These are phyloP conservation scores for Cadophora gregata DNA, from an alignment of 2,329 filamentous ascomycete species.

Conservation along the genomic window DNA sequence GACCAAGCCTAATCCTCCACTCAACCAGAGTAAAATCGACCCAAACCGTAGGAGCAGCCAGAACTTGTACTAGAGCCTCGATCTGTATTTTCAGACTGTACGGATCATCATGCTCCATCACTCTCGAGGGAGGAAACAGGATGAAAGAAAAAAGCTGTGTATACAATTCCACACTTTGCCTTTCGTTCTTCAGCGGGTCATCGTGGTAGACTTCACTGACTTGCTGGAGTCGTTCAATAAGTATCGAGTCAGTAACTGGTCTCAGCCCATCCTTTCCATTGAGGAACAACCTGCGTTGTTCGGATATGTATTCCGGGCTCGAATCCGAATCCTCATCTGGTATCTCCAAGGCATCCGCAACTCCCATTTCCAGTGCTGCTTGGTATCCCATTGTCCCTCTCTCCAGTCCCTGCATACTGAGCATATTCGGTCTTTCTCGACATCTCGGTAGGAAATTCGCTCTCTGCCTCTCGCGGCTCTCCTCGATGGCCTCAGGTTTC, in stretches of 20 bases:
- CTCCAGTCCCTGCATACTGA: constrained; percentile 74
- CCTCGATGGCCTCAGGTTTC: constrained; percentile 45
- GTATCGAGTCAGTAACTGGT: constrained; percentile 60
- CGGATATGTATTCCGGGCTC: constrained; percentile 30
- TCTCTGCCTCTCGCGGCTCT: constrained; percentile 32
- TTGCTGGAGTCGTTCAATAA: constrained; percentile 61
- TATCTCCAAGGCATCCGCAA: constrained; percentile 62
- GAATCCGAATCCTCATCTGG: constrained; percentile 29
- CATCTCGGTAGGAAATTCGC: constrained; percentile 42
- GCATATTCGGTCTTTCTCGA: constrained; percentile 64
- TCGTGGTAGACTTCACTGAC: constrained; percentile 62
- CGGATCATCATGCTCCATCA: constrained; percentile 63
- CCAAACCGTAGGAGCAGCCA: constrained; percentile 72
- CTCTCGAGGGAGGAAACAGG: constrained; percentile 60
- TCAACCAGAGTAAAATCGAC: constrained; percentile 77
- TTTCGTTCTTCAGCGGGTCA: constrained; percentile 55
- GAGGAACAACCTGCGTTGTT: constrained; percentile 38
- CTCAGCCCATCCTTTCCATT: constrained; percentile 51
- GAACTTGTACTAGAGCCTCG: constrained; percentile 67
- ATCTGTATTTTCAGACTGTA: constrained; percentile 74
- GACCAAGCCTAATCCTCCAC: constrained; percentile 75
- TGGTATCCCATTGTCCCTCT: constrained; percentile 74
- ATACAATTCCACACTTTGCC: constrained; percentile 63
- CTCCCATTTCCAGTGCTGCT: constrained; percentile 69
- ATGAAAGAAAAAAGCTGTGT: constrained; percentile 66